These are phyloP conservation scores for Trichoderma asperellum DNA, from an alignment of 2,329 filamentous ascomycete species.

Conservation along the genomic window DNA sequence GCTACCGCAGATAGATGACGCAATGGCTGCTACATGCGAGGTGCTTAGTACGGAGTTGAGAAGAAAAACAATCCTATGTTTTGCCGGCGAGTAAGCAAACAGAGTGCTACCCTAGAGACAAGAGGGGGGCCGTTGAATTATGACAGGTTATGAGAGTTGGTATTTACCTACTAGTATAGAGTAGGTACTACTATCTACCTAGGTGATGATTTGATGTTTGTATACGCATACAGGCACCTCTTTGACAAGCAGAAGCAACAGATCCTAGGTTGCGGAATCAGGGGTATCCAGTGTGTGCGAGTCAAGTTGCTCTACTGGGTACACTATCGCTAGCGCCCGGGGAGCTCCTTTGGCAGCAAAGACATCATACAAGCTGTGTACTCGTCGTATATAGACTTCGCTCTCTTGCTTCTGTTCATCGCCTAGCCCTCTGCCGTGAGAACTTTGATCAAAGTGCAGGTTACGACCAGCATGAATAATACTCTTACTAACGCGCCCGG, in stretches of 20 bases:
- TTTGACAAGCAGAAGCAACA: background rate
- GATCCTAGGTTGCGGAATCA: background rate
- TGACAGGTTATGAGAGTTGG: too few relatives aligned
- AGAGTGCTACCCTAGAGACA: too few relatives aligned
- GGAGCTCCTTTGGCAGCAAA: background rate
- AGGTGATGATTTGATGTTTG: background rate
- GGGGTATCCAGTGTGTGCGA: background rate
- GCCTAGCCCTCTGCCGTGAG: background rate
- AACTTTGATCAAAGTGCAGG: background rate
- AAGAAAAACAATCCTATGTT: too few relatives aligned
- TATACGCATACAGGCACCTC: background rate
- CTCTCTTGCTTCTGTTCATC: background rate
- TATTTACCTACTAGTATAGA: too few relatives aligned
- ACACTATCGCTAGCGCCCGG: background rate
- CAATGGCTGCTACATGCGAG: background rate
- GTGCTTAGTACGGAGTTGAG: too few relatives aligned
- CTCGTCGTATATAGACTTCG: too few relatives aligned
- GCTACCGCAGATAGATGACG: slow-evolving; percentile 16
- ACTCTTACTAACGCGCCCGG: background rate
- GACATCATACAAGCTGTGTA: background rate
- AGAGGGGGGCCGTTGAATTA: background rate
- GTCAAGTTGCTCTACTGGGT: background rate
- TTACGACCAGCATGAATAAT: background rate
- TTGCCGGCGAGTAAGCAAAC: too few relatives aligned
- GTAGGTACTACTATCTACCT: too few relatives aligned